Evolutionary conservation across 768 basidiomycete species (phyloP).

Genomic region (Hericium erinaceus): DNA sequence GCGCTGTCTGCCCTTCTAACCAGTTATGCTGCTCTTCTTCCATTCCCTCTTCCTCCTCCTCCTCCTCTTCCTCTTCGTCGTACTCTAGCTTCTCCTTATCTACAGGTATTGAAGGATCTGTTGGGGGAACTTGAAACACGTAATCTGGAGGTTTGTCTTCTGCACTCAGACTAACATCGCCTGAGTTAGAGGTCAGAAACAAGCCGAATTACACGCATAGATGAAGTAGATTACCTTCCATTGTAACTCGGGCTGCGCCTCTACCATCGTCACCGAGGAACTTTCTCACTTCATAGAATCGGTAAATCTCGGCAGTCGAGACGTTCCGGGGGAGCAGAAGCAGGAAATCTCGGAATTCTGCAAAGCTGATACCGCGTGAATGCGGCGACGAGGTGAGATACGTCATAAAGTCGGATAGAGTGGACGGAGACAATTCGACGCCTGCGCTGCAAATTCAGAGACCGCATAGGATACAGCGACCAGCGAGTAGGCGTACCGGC

Average conservation of each 20-base stretch:
- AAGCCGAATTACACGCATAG: not conserved
- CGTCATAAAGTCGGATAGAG: constrained; percentile 74
- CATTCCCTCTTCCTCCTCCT: constrained; percentile 34
- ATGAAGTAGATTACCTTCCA: constrained; percentile 65
- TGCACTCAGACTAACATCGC: constrained; percentile 71
- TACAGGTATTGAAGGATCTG: not conserved
- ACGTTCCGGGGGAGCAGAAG: constrained; percentile 75
- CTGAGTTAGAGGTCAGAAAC: constrained; percentile 27
- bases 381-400: constrained; percentile 66
- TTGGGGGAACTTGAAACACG: constrained; percentile 7
- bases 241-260: constrained; percentile 72
- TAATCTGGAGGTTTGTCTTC: constrained; percentile 50
- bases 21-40: constrained; percentile 52
- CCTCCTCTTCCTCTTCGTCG: constrained; percentile 28
- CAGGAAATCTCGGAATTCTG: constrained; percentile 85
- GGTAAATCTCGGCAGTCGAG: constrained; percentile 80
- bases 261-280: constrained; percentile 68
- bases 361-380: constrained; percentile 65
- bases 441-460: constrained; percentile 33
- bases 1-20: constrained; percentile 61
- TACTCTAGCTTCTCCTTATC: constrained; percentile 11
- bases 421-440: constrained; percentile 57
- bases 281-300: constrained; percentile 63
- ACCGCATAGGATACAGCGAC: constrained; percentile 7
- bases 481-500: constrained; percentile 43